These are phyloP conservation scores for Rosa rugosa DNA, from an alignment of 306 rosid genomes.

Conservation along the genomic window DNA sequence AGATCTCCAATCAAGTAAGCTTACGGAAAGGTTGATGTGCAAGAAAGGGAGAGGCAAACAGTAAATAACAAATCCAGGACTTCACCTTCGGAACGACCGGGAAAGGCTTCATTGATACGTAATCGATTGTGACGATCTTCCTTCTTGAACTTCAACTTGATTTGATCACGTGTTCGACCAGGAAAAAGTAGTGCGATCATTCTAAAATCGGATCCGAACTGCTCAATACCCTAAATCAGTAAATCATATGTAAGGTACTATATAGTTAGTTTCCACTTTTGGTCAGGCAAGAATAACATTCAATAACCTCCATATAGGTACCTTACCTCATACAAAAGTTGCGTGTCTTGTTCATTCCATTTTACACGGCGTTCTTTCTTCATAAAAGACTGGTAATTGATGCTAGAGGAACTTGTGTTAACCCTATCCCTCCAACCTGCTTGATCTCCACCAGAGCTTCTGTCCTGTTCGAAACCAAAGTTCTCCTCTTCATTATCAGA, in stretches of 20 bases:
- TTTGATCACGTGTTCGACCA: constrained; percentile 58
- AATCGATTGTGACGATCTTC: constrained; percentile 70
- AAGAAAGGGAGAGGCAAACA: constrained; percentile 15
- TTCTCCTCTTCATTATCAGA: constrained; percentile 39
- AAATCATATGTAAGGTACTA: constrained; percentile 13
- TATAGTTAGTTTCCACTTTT: neutral
- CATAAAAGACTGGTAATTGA: constrained; percentile 78
- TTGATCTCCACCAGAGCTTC: constrained; percentile 53
- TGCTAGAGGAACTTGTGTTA: constrained; percentile 31
- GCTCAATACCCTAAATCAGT: constrained; percentile 51
- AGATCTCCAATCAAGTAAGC: no score
- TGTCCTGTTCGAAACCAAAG: constrained; percentile 52
- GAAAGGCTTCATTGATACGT: constrained; percentile 53
- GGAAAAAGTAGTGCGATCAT: constrained; percentile 77
- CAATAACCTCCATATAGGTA: constrained; percentile 4
- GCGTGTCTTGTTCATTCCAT: constrained; percentile 84
- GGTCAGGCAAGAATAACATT: neutral
- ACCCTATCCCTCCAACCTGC: constrained; percentile 26
- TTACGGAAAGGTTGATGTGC: no score
- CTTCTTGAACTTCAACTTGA: constrained; percentile 73
- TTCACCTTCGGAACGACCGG: constrained; percentile 55
- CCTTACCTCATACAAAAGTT: constrained; percentile 72
- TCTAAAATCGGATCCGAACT: constrained; percentile 75
- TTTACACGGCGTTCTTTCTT: constrained; percentile 62
- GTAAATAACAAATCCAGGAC: constrained; percentile 9